Base-by-base conservation (phyloP, 495 filamentous ascomycete species). In the Aspergillus taichungensis region DNA sequence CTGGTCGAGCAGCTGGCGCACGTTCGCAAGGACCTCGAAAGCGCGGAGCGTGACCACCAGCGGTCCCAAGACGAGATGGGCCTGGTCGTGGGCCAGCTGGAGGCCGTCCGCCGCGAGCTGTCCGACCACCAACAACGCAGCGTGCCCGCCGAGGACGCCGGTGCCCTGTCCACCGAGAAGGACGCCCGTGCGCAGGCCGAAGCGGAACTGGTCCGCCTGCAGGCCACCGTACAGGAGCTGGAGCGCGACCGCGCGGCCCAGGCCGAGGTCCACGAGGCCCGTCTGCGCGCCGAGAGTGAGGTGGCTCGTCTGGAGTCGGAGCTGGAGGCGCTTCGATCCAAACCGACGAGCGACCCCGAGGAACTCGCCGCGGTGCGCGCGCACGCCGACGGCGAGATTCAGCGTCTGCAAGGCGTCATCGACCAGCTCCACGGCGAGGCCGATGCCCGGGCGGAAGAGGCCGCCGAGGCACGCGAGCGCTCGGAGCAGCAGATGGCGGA, bases 161-260 rank as follows among this genome's bases (percentile, higher is more conserved):
- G 48, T 1, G 62, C 57, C 8, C 36, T 68, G 18, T 51, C 61
- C 69, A 50, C 71, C 3, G 78, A 82, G 46, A 83, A 82, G 46
- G 76, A 78, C 46, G 71, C 73, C 13, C 69, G 80, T 27, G 67
- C 62, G 2, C 61, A 67, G 12, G 69, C 75, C 0, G 67, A 84
- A 47, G 64, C 73, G 34, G 72, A 82, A 41, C 56, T 83, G 35
- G 61, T 63, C 8, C 65, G 61, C 36, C 40, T 67, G 47, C 51
- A 65, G 34, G 49, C 46, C 14, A 49, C 57, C 6, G 32, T 66
- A 6, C 45, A 56, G 12, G 61, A 62, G 7, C 32, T 68, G 27
- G 54, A 68, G 27, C 50, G 36, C 27, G 64, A 64, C 37, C 48
- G 50, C 6, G 57, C 63, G 39, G 39, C 50, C 1, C 55, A 57